A percentile compares a stretch with the other conserved stretches of the same genome.
Evolutionary conservation across 345 rosid genomes (phyloP).

Genomic region (Stellera chamaejasme): DNA sequence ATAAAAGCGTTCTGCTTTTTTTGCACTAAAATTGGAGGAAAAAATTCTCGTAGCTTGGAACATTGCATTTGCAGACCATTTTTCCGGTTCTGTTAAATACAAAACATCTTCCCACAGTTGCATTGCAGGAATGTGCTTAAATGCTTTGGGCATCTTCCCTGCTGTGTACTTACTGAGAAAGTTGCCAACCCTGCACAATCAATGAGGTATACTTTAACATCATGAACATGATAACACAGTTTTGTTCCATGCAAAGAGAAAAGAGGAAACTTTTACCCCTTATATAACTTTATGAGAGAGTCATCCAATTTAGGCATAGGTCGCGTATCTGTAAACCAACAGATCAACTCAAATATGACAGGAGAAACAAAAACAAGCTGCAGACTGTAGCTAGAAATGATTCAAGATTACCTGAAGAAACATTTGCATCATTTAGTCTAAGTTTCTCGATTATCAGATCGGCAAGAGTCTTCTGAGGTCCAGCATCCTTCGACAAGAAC

Average conservation of each 20-base stretch:
- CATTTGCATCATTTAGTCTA: slow-evolving; percentile 43
- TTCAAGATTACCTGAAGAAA: slow-evolving; percentile 48
- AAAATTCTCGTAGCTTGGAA: slow-evolving; percentile 86
- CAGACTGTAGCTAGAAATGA: background rate
- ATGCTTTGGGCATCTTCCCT: slow-evolving; percentile 88
- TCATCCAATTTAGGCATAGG: slow-evolving; percentile 65
- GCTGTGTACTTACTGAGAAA: slow-evolving; percentile 64
- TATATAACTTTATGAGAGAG: slow-evolving; percentile 54
- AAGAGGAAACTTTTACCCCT: slow-evolving; percentile 39
- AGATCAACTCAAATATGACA: background rate
- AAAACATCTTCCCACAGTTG: slow-evolving; percentile 83
- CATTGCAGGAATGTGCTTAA: slow-evolving; percentile 63
- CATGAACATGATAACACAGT: background rate
- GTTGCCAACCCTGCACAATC: slow-evolving; percentile 64
- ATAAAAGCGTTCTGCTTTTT: slow-evolving; percentile 66
- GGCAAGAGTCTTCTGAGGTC: slow-evolving; percentile 65
- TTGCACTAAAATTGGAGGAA: slow-evolving; percentile 62
- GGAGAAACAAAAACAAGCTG: background rate
- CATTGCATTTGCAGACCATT: slow-evolving; percentile 94
- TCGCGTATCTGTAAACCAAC: slow-evolving; percentile 44
- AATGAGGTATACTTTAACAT: background rate
- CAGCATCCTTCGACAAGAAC: slow-evolving; percentile 58
- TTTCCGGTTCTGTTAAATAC: slow-evolving; percentile 85
- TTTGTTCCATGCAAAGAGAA: background rate
- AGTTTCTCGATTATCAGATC: slow-evolving; percentile 66